These are phyloP conservation scores for Pisolithus microcarpus DNA, from an alignment of 768 basidiomycete species.

Conservation along the genomic window DNA sequence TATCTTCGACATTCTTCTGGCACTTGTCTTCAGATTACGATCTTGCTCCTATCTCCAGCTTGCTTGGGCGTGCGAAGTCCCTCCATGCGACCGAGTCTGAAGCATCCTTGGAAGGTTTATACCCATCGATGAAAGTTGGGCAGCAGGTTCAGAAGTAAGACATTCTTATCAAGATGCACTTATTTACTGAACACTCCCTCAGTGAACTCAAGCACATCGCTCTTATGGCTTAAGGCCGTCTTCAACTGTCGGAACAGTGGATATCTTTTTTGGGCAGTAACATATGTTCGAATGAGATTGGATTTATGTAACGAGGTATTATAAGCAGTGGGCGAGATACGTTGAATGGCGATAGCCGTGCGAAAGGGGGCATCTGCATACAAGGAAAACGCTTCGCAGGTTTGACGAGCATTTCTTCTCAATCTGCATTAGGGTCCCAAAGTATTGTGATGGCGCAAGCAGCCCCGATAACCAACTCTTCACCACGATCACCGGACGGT, in stretches of 20 bases:
- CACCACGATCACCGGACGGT: no score
- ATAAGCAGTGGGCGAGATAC: not conserved
- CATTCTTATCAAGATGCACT: not conserved
- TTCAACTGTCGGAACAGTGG: no score
- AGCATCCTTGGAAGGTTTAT: constrained; percentile 34
- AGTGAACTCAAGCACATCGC: constrained; percentile 81
- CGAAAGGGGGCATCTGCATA: constrained; percentile 41
- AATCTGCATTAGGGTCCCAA: constrained; percentile 71
- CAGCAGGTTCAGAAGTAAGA: constrained; percentile 79
- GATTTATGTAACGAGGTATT: constrained; percentile 22
- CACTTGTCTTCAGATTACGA: constrained; percentile 83
- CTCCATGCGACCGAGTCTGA: constrained; percentile 30
- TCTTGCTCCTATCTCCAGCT: constrained; percentile 53
- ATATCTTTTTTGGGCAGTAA: not conserved
- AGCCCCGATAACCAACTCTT: no score
- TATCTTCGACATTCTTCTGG: constrained; percentile 96
- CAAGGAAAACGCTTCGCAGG: constrained; percentile 69
- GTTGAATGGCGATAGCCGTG: not conserved
- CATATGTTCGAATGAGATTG: constrained; percentile 27
- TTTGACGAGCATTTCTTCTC: constrained; percentile 93
- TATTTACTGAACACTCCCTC: constrained; percentile 7
- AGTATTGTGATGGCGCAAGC: no score
- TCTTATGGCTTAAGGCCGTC: constrained; percentile 52
- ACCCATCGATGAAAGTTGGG: constrained; percentile 75
- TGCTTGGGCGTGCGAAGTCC: constrained; percentile 44